These are phyloP conservation scores for Quercus suber DNA, from an alignment of 306 rosid species.

Conservation along the genomic window DNA sequence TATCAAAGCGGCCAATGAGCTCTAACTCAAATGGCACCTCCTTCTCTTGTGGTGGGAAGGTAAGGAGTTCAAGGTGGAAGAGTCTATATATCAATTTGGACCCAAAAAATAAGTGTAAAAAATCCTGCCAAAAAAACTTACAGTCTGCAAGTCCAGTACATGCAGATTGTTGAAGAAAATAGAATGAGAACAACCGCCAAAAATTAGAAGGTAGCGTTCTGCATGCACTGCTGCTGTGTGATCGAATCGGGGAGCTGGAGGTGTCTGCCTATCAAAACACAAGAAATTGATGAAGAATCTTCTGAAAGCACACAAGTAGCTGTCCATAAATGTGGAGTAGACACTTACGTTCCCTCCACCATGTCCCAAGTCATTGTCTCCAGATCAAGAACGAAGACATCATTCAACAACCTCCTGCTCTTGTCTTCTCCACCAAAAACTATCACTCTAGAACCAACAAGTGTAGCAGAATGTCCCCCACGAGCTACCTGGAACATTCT, in stretches of 20 bases:
- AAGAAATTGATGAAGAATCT: slow-evolving; percentile 38
- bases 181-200: slow-evolving; percentile 96
- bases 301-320: slow-evolving; percentile 19
- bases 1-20: not conserved
- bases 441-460: slow-evolving; percentile 82
- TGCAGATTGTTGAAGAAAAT: slow-evolving; percentile 85
- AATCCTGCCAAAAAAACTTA: slow-evolving; percentile 36
- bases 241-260: slow-evolving; percentile 92
- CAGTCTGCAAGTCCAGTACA: slow-evolving; percentile 81
- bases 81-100: not conserved
- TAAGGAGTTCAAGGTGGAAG: too few species aligned
- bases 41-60: too few species aligned
- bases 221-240: slow-evolving; percentile 78
- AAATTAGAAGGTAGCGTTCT: slow-evolving; percentile 74
- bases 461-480: slow-evolving; percentile 80
- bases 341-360: slow-evolving; percentile 62
- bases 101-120: not conserved
- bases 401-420: slow-evolving; percentile 78
- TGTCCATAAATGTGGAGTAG: slow-evolving; percentile 22
- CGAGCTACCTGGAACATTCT: slow-evolving; percentile 63
- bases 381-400: slow-evolving; percentile 75
- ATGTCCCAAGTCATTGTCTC: slow-evolving; percentile 83
- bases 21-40: too few species aligned
- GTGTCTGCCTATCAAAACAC: slow-evolving; percentile 78
- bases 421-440: slow-evolving; percentile 93